phyloP scores from a whole-genome alignment of 2,329 filamentous ascomycete species.

The Escovopsis sp. region DNA sequence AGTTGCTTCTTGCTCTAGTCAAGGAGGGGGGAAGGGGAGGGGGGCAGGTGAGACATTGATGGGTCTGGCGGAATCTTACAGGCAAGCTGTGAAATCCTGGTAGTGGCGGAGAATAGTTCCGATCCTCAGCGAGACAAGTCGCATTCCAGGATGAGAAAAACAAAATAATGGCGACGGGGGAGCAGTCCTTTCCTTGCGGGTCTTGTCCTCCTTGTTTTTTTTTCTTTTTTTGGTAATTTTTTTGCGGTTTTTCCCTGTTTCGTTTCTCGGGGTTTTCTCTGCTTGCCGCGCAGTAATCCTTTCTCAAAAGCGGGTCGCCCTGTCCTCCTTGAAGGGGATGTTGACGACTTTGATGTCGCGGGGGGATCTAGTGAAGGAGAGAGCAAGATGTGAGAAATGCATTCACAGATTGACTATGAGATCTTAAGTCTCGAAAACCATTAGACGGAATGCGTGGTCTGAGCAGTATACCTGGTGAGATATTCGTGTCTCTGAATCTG shows the following conservation, averaged over 20 bases:
- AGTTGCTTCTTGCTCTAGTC: slow-evolving; percentile 18
- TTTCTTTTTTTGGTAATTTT: too few species aligned
- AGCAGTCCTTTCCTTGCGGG: slow-evolving; percentile 11
- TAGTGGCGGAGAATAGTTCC: slow-evolving; percentile 18
- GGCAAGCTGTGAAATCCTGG: slow-evolving; percentile 16
- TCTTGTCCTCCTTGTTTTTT: slow-evolving; percentile 1
- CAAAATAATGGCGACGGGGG: slow-evolving; percentile 6
- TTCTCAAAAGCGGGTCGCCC: too few species aligned
- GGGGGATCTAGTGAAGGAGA: too few species aligned
- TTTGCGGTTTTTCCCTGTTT: too few species aligned
- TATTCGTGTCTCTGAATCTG: neutral
- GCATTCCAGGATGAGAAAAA: slow-evolving; percentile 22
- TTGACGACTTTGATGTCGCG: too few species aligned
- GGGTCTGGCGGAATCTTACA: slow-evolving; percentile 17
- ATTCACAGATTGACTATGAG: too few species aligned
- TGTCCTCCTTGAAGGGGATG: too few species aligned
- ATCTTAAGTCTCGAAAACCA: too few species aligned
- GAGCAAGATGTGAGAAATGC: too few species aligned
- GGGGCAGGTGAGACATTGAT: slow-evolving; percentile 22
- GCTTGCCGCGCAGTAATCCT: too few species aligned
- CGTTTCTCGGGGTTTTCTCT: too few species aligned
- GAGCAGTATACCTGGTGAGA: neutral
- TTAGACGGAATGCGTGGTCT: too few species aligned
- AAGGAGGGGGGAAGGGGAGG: slow-evolving; percentile 10
- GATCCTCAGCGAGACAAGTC: slow-evolving; percentile 21